Percentiles rank a stretch among this genome's conserved stretches.
Conservation (phyloP, 2,329 filamentous ascomycete species). For the Fusarium drepaniforme region DNA sequence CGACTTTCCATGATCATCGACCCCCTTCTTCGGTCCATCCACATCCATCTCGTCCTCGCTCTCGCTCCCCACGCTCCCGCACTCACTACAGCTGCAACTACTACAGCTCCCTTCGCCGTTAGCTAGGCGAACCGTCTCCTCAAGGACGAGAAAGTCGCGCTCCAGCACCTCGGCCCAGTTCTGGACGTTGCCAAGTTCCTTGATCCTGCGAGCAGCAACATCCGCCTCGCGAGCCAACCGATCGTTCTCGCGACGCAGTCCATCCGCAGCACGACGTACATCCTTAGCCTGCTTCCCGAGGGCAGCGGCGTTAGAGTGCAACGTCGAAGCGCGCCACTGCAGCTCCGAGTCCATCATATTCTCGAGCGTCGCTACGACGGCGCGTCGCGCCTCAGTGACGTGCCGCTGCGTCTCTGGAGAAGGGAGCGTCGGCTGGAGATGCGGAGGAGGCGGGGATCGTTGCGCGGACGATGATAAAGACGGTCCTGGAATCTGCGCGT, state of each 20-base stretch:
- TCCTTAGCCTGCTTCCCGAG: conserved; percentile 77
- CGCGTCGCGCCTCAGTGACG: conserved; percentile 68
- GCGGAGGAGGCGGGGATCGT: conserved; percentile 30
- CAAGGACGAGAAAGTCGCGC: conserved; percentile 72
- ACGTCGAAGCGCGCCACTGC: conserved; percentile 73
- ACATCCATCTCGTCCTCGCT: conserved; percentile 34
- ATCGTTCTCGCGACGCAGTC: conserved; percentile 72
- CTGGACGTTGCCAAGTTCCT: conserved; percentile 85
- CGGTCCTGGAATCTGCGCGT: conserved; percentile 20
- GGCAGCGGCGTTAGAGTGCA: conserved; percentile 76
- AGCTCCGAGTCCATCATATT: conserved; percentile 78
- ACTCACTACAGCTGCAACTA: conserved; percentile 56
- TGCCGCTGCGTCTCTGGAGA: conserved; percentile 59
- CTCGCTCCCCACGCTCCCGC: conserved; percentile 45
- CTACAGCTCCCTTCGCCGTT: conserved; percentile 52
- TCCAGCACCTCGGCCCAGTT: conserved; percentile 90
- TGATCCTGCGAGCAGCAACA: conserved; percentile 73
- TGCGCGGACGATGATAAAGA: conserved; percentile 2
- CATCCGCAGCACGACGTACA: conserved; percentile 70
- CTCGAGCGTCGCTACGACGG: conserved; percentile 73
- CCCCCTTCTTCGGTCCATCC: conserved; percentile 18
- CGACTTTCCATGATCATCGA: conserved; percentile 17
- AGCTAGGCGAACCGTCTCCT: conserved; percentile 73
- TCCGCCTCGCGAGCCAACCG: conserved; percentile 74
- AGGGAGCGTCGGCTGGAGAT: conserved; percentile 54